Evolutionary conservation across 176 grass and related monocot genomes (phyloP).

Genomic region (Typha latifolia): DNA sequence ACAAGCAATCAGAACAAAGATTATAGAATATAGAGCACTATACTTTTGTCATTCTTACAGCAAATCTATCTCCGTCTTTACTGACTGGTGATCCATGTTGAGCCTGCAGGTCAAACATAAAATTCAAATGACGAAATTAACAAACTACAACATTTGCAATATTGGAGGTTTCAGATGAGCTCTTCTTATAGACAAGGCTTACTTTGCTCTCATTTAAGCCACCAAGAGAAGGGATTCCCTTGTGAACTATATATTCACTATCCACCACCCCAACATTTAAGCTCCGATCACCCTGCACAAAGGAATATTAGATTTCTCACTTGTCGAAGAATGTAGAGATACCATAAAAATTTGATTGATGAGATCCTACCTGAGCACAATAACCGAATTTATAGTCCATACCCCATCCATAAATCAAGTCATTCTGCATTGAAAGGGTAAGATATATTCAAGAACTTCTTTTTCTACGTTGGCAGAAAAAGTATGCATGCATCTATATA

Average conservation of each 20-base stretch:
- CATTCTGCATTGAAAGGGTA: constrained; percentile 39
- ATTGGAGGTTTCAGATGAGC: neutral
- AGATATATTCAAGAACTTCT: neutral
- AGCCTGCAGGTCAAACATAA: neutral
- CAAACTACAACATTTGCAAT: neutral
- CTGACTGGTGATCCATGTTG: neutral
- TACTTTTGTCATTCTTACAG: constrained; percentile 15
- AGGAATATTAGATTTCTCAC: neutral
- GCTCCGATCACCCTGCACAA: constrained; percentile 39
- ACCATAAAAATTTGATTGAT: neutral
- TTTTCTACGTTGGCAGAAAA: neutral
- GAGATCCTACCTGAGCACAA: constrained; percentile 43
- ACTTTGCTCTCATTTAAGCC: constrained; percentile 36
- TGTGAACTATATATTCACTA: constrained; percentile 69
- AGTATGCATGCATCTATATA: neutral
- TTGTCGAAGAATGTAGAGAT: neutral
- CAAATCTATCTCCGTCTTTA: constrained; percentile 30
- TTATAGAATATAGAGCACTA: neutral
- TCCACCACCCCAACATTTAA: constrained; percentile 71
- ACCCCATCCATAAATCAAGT: constrained; percentile 87
- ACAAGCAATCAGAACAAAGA: neutral
- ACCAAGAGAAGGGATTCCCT: constrained; percentile 61
- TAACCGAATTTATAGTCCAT: constrained; percentile 89
- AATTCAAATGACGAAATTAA: neutral
- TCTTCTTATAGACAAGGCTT: neutral